A percentile compares a stretch with the other conserved stretches of the same genome.
phyloP scores from a whole-genome alignment of 2,329 filamentous ascomycete genomes.

The Pseudogymnoascus sp. region DNA sequence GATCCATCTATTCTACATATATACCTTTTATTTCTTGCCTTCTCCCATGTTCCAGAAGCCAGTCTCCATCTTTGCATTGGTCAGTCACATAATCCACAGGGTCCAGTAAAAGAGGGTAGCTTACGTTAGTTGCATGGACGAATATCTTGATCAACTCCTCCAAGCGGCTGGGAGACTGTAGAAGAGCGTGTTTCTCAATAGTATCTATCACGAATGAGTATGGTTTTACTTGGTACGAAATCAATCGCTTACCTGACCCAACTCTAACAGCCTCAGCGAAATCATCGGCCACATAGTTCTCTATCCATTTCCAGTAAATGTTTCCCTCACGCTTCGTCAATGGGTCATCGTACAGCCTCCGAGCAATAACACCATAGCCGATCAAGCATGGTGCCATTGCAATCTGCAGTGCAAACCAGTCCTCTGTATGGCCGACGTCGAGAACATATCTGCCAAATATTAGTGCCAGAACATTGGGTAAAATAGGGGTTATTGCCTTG shows the following conservation, averaged over 20 bases:
- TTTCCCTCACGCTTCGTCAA: slow-evolving; percentile 58
- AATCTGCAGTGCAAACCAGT: slow-evolving; percentile 81
- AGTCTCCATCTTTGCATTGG: slow-evolving; percentile 53
- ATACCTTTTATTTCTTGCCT: slow-evolving; percentile 13
- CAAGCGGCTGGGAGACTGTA: slow-evolving; percentile 65
- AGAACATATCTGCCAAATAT: slow-evolving; percentile 59
- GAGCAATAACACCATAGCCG: slow-evolving; percentile 78
- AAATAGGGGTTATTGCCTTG: slow-evolving; percentile 31
- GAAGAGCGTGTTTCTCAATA: slow-evolving; percentile 65
- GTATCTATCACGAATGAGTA: slow-evolving; percentile 43
- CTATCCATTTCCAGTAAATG: slow-evolving; percentile 82
- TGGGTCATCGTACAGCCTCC: slow-evolving; percentile 56
- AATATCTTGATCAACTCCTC: slow-evolving; percentile 82
- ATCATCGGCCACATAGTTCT: slow-evolving; percentile 77
- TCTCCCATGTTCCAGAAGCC: slow-evolving; percentile 68
- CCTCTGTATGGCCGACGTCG: slow-evolving; percentile 78
- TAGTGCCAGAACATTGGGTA: neutral
- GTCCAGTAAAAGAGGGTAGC: slow-evolving; percentile 21
- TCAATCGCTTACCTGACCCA: slow-evolving; percentile 53
- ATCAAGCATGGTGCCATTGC: slow-evolving; percentile 79
- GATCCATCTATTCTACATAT: neutral
- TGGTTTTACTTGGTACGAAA: neutral
- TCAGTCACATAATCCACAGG: slow-evolving; percentile 15
- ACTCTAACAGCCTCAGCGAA: slow-evolving; percentile 65
- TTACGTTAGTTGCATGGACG: slow-evolving; percentile 74